A percentile compares a stretch with the other conserved stretches of the same genome.
Evolutionary conservation across 495 filamentous ascomycete species (phyloP).

Genomic region (Neurospora sp.): DNA sequence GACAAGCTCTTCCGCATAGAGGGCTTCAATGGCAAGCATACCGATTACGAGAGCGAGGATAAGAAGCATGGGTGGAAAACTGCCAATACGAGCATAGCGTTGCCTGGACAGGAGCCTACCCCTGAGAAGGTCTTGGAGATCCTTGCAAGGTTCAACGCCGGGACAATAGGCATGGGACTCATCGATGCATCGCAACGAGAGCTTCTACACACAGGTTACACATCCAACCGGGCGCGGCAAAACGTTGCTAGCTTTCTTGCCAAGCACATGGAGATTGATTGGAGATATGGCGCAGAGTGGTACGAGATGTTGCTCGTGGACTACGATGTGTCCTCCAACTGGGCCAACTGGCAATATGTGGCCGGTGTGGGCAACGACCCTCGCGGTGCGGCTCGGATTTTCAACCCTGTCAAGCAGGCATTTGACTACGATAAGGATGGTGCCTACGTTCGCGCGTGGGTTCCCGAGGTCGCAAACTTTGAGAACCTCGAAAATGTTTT

Average conservation of each 20-base stretch:
- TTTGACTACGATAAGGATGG: slow-evolving; percentile 58
- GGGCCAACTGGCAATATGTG: slow-evolving; percentile 71
- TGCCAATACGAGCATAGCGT: slow-evolving; percentile 6
- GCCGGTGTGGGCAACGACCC: slow-evolving; percentile 69
- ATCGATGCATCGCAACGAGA: slow-evolving; percentile 65
- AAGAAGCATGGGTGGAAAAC: slow-evolving; percentile 30
- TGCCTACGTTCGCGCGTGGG: slow-evolving; percentile 56
- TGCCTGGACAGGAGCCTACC: slow-evolving; percentile 18
- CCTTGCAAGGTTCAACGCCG: slow-evolving; percentile 45
- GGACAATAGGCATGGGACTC: slow-evolving; percentile 56
- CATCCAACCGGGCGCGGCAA: slow-evolving; percentile 59
- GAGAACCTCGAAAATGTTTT: slow-evolving; percentile 47
- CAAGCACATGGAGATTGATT: slow-evolving; percentile 63
- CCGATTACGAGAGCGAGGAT: slow-evolving; percentile 6
- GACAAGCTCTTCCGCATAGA: slow-evolving; percentile 46
- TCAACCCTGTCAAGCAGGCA: slow-evolving; percentile 65
- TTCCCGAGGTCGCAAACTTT: slow-evolving; percentile 47
- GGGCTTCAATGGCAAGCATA: slow-evolving; percentile 45
- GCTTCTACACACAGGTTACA: slow-evolving; percentile 59
- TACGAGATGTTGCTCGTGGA: slow-evolving; percentile 61
- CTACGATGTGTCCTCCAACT: slow-evolving; percentile 63
- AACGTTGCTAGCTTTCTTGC: slow-evolving; percentile 63
- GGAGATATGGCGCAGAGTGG: slow-evolving; percentile 69
- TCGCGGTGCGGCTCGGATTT: slow-evolving; percentile 49
- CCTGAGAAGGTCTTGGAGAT: slow-evolving; percentile 23